Evolutionary conservation across 306 rosid genomes (phyloP), one percentile per base, ranked within the genome.

Genomic region (Castanea sativa): DNA sequence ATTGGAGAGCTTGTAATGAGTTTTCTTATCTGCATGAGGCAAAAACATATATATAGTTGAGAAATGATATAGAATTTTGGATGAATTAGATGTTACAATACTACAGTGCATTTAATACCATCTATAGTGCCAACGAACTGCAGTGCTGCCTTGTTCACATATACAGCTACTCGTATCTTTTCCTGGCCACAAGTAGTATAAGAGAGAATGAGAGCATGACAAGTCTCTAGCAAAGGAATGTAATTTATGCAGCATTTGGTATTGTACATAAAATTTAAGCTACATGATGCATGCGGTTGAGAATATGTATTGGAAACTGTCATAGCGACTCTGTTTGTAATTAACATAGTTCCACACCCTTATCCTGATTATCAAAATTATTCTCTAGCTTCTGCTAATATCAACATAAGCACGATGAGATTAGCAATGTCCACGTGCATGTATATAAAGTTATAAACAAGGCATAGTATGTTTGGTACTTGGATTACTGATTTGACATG

Each of bases 91-190:
- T 29, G 68, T 16, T 27, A 25, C 32, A 14, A 53, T 61, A 12
- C 61, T 63, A 72, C 6, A 69, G 11, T 68, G 33, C 76, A 75
- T 64, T 49, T 53, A 73, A 59, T 85, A 93, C 98, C 94, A 18
- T 67, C 86, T 23, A 91, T 91, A 75, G 97, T 94, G 30, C 73
- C 86, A 43, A 93, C 87, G 82, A 93, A 93, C 16, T 93, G 93
- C 71, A 91, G 83, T 49, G 98, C 94, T 76, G 98, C 98, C 56
- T 91, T 88, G 69, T 90, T 94, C 55, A 93, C 98, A 73, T 80
- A 90, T 5, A 90, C 85, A 60, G 93, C 97, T 10, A 90, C 87
- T 55, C 93, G 88, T 19, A 93, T 78, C 78, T 91, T 93, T 77
- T 93, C 97, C 94, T 91, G 94, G 55, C 29, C 78, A 83, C 52